Percentiles rank a stretch among this genome's conserved stretches.
Evolutionary conservation across 1,139 yeast species (phyloP).

Genomic region (Taiozyma onychis): DNA sequence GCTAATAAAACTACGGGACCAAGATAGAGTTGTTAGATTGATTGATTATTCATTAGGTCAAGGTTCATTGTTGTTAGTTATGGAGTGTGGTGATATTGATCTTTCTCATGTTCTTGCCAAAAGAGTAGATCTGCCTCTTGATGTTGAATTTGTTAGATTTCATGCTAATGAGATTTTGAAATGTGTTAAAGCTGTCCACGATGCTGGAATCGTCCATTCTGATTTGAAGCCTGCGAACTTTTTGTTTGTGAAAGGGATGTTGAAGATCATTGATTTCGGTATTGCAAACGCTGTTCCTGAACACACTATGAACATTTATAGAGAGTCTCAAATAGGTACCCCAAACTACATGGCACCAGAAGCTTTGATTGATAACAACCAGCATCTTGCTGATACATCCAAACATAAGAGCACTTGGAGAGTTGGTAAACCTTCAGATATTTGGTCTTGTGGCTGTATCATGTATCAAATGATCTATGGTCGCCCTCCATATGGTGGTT

Average conservation of each 20-base stretch:
- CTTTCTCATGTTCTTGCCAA: slow-evolving; percentile 74
- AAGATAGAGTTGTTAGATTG: slow-evolving; percentile 72
- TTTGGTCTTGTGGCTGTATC: slow-evolving; percentile 98
- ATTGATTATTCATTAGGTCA: slow-evolving; percentile 68
- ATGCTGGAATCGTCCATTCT: slow-evolving; percentile 85
- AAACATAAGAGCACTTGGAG: slow-evolving; percentile 53
- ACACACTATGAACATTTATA: slow-evolving; percentile 81
- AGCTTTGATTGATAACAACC: slow-evolving; percentile 53
- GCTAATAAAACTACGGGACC: slow-evolving; percentile 51
- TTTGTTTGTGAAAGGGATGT: slow-evolving; percentile 73
- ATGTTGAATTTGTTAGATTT: slow-evolving; percentile 73
- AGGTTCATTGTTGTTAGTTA: slow-evolving; percentile 63
- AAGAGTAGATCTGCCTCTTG: slow-evolving; percentile 50
- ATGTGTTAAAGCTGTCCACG: slow-evolving; percentile 86
- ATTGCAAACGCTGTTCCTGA: slow-evolving; percentile 94
- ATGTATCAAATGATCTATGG: slow-evolving; percentile 95
- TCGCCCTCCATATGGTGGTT: slow-evolving; percentile 81
- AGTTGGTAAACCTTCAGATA: slow-evolving; percentile 93
- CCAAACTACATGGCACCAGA: slow-evolving; percentile 99
- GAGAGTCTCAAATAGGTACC: slow-evolving; percentile 92
- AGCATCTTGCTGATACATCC: slow-evolving; percentile 23
- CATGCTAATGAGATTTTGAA: slow-evolving; percentile 75
- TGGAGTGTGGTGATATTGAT: slow-evolving; percentile 97
- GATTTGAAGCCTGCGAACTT: slow-evolving; percentile 96
- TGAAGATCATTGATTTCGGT: slow-evolving; percentile 93